These are phyloP conservation scores for Penicillium psychrosexuale DNA, from an alignment of 2,329 filamentous ascomycete species.

Conservation along the genomic window DNA sequence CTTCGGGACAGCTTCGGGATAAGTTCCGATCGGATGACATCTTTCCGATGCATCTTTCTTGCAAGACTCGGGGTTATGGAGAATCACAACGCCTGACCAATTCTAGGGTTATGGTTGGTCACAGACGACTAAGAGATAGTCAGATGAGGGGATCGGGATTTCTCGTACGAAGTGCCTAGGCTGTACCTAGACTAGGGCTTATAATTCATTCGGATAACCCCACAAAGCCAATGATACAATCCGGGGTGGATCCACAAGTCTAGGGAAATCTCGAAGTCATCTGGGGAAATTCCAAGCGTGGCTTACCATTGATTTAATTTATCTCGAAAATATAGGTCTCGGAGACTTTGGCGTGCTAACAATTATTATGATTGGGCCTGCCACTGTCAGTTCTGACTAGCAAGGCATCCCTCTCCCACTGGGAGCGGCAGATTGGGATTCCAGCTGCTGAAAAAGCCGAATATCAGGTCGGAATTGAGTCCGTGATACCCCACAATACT, in stretches of 20 bases:
- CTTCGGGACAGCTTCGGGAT: neutral
- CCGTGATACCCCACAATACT: constrained; percentile 7
- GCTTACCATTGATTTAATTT: neutral
- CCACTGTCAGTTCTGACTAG: neutral
- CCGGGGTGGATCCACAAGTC: constrained; percentile 7
- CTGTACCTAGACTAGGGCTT: neutral
- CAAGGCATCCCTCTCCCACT: constrained; percentile 4
- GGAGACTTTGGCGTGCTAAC: neutral
- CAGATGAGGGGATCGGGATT: constrained; percentile 1
- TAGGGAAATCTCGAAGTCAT: constrained; percentile 5
- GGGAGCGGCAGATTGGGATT: constrained; percentile 11
- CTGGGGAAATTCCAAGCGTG: neutral
- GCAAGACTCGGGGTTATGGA: neutral
- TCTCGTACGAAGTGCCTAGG: neutral
- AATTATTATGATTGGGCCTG: neutral
- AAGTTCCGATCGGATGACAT: neutral
- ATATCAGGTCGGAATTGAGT: neutral
- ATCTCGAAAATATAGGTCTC: neutral
- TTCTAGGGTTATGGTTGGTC: neutral
- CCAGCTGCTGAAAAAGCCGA: neutral
- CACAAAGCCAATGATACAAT: neutral
- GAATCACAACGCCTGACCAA: neutral
- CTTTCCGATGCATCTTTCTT: neutral
- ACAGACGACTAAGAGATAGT: neutral
- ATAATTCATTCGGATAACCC: neutral